These are phyloP conservation scores for Daedalea quercina DNA, from an alignment of 768 basidiomycete genomes.

Conservation along the genomic window DNA sequence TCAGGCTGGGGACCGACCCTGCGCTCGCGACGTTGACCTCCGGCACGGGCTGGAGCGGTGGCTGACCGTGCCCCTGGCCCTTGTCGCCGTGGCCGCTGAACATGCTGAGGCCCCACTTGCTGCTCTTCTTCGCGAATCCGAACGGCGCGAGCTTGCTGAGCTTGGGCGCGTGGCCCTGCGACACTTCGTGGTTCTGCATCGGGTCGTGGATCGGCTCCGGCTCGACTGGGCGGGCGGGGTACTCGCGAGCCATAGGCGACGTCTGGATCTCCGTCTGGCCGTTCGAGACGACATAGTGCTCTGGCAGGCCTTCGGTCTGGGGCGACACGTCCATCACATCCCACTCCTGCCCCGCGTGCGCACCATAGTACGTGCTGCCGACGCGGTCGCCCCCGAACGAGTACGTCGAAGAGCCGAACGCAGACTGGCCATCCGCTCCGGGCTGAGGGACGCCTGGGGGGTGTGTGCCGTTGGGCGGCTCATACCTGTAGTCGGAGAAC, in stretches of 20 bases:
- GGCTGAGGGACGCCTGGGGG: conserved; percentile 13
- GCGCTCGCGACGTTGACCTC: conserved; percentile 53
- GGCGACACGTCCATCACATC: conserved; percentile 63
- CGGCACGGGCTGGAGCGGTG: conserved; percentile 62
- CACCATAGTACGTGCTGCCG: neutral
- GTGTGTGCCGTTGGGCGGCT: conserved; percentile 27
- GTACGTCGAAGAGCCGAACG: conserved; percentile 13
- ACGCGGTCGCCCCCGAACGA: conserved; percentile 16
- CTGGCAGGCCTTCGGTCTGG: conserved; percentile 37
- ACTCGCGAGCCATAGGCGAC: conserved; percentile 47
- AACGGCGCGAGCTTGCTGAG: conserved; percentile 52
- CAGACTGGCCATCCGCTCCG: neutral
- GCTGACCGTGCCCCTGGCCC: conserved; percentile 19
- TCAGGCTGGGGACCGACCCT: conserved; percentile 57
- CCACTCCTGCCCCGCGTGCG: conserved; percentile 23
- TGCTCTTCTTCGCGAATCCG: conserved; percentile 62
- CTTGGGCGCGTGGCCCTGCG: conserved; percentile 41
- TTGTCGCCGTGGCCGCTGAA: conserved; percentile 76
- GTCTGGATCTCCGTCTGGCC: conserved; percentile 42
- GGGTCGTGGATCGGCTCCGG: conserved; percentile 28
- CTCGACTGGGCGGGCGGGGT: conserved; percentile 37
- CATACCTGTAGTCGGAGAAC: conserved; percentile 29
- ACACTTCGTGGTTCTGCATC: conserved; percentile 25
- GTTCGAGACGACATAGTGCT: conserved; percentile 29
- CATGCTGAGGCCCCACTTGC: conserved; percentile 51